A percentile compares a stretch with the other conserved stretches of the same genome.
These are phyloP conservation scores for Coemansia sp. DNA, from an alignment of 192 early-diverging fungal species.

Conservation along the genomic window DNA sequence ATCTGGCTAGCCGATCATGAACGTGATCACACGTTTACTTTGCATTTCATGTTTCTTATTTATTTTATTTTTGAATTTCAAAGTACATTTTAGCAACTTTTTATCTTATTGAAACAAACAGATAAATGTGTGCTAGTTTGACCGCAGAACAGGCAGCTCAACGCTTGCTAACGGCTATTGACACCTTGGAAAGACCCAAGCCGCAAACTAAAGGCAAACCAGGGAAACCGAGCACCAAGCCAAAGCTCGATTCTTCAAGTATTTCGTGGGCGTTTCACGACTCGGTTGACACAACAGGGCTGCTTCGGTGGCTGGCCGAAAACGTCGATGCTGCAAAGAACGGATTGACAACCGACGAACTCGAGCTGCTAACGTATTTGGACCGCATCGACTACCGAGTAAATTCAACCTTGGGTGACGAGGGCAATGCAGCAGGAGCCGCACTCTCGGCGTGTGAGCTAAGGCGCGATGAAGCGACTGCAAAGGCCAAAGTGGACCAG, in stretches of 20 bases:
- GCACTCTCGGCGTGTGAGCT: conserved; percentile 25
- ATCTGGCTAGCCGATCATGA: too few relatives aligned
- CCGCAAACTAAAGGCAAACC: background rate
- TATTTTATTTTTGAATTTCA: conserved; percentile 7
- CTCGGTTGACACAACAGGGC: conserved; percentile 33
- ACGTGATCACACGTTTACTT: background rate
- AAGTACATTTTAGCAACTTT: background rate
- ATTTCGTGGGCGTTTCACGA: conserved; percentile 53
- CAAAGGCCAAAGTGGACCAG: conserved; percentile 7
- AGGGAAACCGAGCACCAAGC: background rate
- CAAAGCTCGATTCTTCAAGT: conserved; percentile 24
- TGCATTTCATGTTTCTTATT: conserved; percentile 8
- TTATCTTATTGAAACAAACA: background rate
- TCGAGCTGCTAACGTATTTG: conserved; percentile 34
- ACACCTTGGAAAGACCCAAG: conserved; percentile 13
- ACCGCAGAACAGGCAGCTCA: conserved; percentile 39
- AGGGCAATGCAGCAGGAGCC: background rate
- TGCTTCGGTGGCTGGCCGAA: conserved; percentile 36
- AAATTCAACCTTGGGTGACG: background rate
- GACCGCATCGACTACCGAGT: conserved; percentile 23
- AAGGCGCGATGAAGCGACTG: background rate
- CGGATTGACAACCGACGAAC: conserved; percentile 30
- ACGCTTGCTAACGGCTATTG: conserved; percentile 21
- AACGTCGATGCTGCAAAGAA: conserved; percentile 32
- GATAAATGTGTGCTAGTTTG: conserved; percentile 13